These are phyloP conservation scores for Lichtheimia corymbifera DNA, from an alignment of 371 early-diverging fungal species.

Conservation along the genomic window DNA sequence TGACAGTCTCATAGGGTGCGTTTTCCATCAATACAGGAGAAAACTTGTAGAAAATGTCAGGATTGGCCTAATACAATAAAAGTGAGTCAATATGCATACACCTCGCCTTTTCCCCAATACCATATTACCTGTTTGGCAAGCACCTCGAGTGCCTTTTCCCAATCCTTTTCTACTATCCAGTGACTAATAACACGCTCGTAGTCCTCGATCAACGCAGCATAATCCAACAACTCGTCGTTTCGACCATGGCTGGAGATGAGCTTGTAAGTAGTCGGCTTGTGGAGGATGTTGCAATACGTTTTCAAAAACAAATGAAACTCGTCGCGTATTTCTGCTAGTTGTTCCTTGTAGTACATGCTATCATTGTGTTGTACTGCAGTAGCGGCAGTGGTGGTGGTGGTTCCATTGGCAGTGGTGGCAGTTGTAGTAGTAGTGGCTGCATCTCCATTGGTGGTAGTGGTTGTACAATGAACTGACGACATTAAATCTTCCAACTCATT, in stretches of 20 bases:
- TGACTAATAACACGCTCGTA: slow-evolving; percentile 78
- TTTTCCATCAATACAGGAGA: slow-evolving; percentile 81
- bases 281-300: slow-evolving; percentile 60
- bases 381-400: slow-evolving; percentile 2
- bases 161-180: slow-evolving; percentile 78
- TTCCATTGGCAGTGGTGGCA: not conserved
- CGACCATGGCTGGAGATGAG: slow-evolving; percentile 86
- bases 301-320: slow-evolving; percentile 76
- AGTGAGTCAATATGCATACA: not conserved
- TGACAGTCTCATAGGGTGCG: slow-evolving; percentile 78
- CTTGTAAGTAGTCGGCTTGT: slow-evolving; percentile 73
- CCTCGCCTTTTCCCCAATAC: not conserved
- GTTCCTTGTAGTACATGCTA: slow-evolving; percentile 37
- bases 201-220: slow-evolving; percentile 80
- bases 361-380: slow-evolving; percentile 5
- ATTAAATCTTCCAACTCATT: slow-evolving; percentile 68
- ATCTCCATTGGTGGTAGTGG: slow-evolving; percentile 8
- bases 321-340: slow-evolving; percentile 52
- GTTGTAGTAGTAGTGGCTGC: slow-evolving; percentile 16
- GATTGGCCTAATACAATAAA: slow-evolving; percentile 46
- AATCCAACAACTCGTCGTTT: slow-evolving; percentile 71
- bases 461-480: slow-evolving; percentile 45
- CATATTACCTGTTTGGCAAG: slow-evolving; percentile 68
- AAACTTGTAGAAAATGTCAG: slow-evolving; percentile 85
- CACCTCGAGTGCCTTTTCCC: slow-evolving; percentile 72